Evolutionary conservation across 148 eudicot genomes (phyloP), one percentile per base, ranked within the genome.

Genomic region (Nepenthes mirabilis): DNA sequence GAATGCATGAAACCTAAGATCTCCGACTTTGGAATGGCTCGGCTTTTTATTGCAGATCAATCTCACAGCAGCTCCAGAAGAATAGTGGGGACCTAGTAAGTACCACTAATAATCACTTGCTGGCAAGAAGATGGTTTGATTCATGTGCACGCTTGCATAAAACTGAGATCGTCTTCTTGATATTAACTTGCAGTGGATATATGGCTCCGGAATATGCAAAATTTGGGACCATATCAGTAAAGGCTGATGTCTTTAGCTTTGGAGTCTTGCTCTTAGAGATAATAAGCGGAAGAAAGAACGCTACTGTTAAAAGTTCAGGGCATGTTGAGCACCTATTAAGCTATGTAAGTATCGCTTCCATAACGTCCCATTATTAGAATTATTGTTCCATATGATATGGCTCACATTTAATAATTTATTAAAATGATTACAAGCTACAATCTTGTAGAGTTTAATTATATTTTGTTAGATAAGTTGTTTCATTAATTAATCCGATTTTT

Each of bases 121-220:
- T 23, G 23, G 23, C 23, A 23, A 23, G 23, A 23, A 23, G 23
- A 23, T 23, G 23, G 23, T 23, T 23, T 23, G 23, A 23, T 23
- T 23, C 23, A 23, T 23, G 23, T 23, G 23, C 23, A 23, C 23
- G 23, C 23, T 23, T 23, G 23, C 23, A 23, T 23, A 23, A 23
- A 23, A 23, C 23, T 23, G 23, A 23, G 23, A 23, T 23, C 23
- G 23, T 23, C 23, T 23, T 23, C 23, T 57, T 12, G 33, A 3
- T 1, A 0, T 9, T 14, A 10, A 9, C 52, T 33, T 65, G 57
- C 71, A 82, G 87, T 64, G 91, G 87, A 2, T 84, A 82, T 34
- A 82, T 81, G 84, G 66, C 84, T 43, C 84, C 84, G 4, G 84
- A 82, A 35, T 84, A 79, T 59, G 78, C 74, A 56, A 71, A 63